Conservation (phyloP, 2,329 filamentous ascomycete species). For the Parasarocladium wereldwijsianum region DNA sequence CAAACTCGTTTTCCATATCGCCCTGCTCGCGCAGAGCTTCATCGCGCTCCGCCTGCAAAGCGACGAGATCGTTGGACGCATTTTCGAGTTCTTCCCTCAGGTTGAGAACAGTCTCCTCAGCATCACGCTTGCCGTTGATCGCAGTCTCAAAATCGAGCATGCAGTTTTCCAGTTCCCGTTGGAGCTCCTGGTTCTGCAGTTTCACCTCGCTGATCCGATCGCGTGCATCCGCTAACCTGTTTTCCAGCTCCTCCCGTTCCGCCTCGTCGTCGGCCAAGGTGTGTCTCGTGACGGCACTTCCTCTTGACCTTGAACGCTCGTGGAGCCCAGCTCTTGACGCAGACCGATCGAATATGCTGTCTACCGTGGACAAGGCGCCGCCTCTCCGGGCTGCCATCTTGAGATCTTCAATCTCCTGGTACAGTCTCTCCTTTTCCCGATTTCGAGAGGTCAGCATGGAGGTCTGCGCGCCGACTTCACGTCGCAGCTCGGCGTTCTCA, state of each 20-base stretch:
- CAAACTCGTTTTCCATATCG: slow-evolving; percentile 45
- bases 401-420: slow-evolving; percentile 93
- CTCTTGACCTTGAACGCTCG: slow-evolving; percentile 58
- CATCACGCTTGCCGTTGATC: slow-evolving; percentile 45
- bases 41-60: slow-evolving; percentile 70
- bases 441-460: slow-evolving; percentile 96
- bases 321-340: slow-evolving; percentile 64
- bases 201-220: slow-evolving; percentile 79
- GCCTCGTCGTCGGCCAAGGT: slow-evolving; percentile 51
- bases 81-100: slow-evolving; percentile 73
- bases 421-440: slow-evolving; percentile 83
- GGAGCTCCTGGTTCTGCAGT: slow-evolving; percentile 78
- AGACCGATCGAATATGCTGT: slow-evolving; percentile 89
- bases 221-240: slow-evolving; percentile 65
- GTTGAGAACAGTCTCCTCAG: slow-evolving; percentile 41
- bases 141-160: slow-evolving; percentile 67
- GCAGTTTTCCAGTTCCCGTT: slow-evolving; percentile 66
- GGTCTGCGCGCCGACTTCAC: slow-evolving; percentile 87
- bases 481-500: slow-evolving; percentile 82
- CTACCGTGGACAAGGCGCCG: slow-evolving; percentile 53
- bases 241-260: slow-evolving; percentile 77
- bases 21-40: slow-evolving; percentile 58
- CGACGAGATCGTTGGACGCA: slow-evolving; percentile 64
- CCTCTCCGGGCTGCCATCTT: slow-evolving; percentile 74
- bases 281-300: slow-evolving; percentile 52